These are phyloP conservation scores for Agapanthus africanus DNA, from an alignment of 106 monocot genomes.

Conservation along the genomic window DNA sequence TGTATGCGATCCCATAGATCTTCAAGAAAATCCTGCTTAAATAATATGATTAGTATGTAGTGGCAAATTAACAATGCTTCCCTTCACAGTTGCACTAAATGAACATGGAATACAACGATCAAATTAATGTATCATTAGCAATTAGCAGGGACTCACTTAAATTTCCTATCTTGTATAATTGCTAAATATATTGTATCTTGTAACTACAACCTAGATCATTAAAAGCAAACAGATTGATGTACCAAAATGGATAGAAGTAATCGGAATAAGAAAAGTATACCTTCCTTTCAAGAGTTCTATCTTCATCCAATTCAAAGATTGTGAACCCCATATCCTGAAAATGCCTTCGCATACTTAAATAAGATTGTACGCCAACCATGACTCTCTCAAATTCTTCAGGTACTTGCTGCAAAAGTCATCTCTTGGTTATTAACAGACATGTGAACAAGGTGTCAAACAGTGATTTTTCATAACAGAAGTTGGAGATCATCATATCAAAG, in stretches of 20 bases:
- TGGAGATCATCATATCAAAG: background rate
- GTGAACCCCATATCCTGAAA: conserved; percentile 38
- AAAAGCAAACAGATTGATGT: too few relatives aligned
- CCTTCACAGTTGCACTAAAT: too few relatives aligned
- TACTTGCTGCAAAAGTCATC: conserved; percentile 67
- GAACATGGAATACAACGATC: background rate
- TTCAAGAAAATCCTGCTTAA: conserved; percentile 75
- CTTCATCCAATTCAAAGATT: conserved; percentile 54
- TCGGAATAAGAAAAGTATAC: too few relatives aligned
- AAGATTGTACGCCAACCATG: conserved; percentile 81
- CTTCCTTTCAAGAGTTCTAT: conserved; percentile 40
- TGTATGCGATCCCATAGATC: conserved; percentile 86
- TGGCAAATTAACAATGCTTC: background rate
- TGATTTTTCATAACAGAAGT: background rate
- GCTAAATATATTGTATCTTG: background rate
- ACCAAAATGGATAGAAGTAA: too few relatives aligned
- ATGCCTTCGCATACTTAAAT: conserved; percentile 63
- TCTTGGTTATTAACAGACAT: conserved; percentile 1
- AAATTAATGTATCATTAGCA: background rate
- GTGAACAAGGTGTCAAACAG: background rate
- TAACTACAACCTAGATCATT: background rate
- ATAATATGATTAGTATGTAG: background rate
- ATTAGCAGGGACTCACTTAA: background rate
- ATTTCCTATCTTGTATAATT: background rate
- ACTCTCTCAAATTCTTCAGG: conserved; percentile 87